These are phyloP conservation scores for Suillus americanus DNA, from an alignment of 768 basidiomycete genomes.

Conservation along the genomic window DNA sequence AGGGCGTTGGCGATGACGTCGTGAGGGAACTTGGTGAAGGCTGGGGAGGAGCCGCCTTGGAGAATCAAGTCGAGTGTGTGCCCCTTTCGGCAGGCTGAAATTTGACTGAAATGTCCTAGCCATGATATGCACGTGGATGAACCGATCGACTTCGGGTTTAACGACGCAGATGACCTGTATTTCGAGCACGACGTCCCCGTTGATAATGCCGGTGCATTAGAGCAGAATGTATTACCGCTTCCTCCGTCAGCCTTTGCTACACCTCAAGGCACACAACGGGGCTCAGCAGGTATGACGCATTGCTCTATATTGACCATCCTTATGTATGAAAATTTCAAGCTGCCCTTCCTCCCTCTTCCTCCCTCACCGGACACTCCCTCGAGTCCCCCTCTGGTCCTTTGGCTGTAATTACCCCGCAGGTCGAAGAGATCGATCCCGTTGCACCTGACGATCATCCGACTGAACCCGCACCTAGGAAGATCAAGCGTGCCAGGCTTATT, in stretches of 20 bases:
- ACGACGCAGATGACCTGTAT: constrained; percentile 7
- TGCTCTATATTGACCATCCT: neutral
- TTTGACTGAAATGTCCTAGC: neutral
- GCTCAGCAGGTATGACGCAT: neutral
- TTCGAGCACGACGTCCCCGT: neutral
- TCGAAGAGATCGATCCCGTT: neutral
- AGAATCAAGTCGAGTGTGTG: constrained; percentile 23
- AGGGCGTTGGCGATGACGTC: constrained; percentile 69
- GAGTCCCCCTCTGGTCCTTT: neutral
- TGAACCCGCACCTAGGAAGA: constrained; percentile 32
- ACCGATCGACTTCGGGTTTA: constrained; percentile 12
- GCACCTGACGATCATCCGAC: neutral
- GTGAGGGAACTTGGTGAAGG: constrained; percentile 72
- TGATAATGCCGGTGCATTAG: neutral
- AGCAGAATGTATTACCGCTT: neutral
- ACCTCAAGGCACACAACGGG: neutral
- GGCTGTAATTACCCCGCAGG: neutral
- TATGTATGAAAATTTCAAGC: constrained; percentile 2
- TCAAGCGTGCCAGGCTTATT: constrained; percentile 52
- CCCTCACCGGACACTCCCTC: constrained; percentile 8
- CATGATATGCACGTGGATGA: constrained; percentile 9
- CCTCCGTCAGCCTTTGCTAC: neutral
- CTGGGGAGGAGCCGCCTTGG: constrained; percentile 49
- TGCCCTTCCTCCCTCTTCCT: constrained; percentile 6
- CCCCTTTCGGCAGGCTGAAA: neutral